Evolutionary conservation across 2,329 filamentous ascomycete species (phyloP).

Genomic region (Geosmithia flava): DNA sequence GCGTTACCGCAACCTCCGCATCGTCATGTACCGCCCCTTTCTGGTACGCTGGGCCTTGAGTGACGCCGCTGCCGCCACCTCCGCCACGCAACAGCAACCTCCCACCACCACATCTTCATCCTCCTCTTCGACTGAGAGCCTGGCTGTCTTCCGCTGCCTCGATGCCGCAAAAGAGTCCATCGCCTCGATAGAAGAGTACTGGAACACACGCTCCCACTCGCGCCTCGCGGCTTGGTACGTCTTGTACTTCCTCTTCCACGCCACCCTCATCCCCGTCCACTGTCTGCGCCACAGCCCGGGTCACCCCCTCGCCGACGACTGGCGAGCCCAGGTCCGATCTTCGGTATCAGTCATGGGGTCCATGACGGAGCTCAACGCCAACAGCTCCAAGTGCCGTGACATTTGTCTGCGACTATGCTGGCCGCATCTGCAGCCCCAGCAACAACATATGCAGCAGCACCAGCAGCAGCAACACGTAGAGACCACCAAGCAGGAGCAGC

Average conservation of each 20-base stretch:
- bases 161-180: conserved; percentile 58
- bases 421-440: conserved; percentile 7
- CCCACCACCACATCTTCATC: background rate
- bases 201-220: background rate
- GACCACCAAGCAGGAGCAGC: background rate
- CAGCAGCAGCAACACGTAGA: background rate
- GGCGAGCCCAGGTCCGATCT: conserved; percentile 6
- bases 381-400: conserved; percentile 9
- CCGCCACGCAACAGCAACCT: background rate
- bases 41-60: conserved; percentile 27
- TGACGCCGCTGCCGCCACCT: conserved; percentile 9
- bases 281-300: conserved; percentile 1
- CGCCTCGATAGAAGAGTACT: conserved; percentile 16
- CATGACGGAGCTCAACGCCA: conserved; percentile 8
- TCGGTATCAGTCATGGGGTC: conserved; percentile 7
- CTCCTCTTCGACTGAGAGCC: conserved; percentile 36
- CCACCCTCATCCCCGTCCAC: conserved; percentile 1
- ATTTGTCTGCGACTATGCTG: conserved; percentile 9
- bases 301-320: background rate
- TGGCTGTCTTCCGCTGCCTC: conserved; percentile 56
- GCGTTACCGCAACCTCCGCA: conserved; percentile 27
- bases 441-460: background rate
- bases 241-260: conserved; percentile 3
- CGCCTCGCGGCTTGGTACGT: conserved; percentile 2
- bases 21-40: conserved; percentile 30